These are phyloP conservation scores for Oryza longistaminata DNA, from an alignment of 176 grass and related monocot genomes.

Conservation along the genomic window DNA sequence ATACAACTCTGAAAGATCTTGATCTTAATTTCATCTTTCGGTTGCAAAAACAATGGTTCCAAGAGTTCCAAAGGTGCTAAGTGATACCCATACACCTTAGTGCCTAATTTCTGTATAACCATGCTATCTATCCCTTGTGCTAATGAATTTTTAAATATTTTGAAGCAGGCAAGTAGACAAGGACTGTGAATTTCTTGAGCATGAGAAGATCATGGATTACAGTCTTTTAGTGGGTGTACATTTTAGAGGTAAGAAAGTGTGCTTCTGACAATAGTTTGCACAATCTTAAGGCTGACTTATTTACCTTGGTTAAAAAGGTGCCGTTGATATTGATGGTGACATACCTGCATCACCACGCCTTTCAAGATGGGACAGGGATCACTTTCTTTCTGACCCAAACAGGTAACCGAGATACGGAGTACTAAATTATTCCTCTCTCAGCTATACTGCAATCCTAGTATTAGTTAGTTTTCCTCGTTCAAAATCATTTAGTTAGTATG, in stretches of 20 bases:
- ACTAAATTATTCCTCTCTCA: conserved; percentile 11
- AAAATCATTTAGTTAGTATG: conserved; percentile 6
- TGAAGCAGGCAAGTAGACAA: conserved; percentile 78
- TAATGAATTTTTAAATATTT: conserved; percentile 44
- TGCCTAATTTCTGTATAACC: conserved; percentile 24
- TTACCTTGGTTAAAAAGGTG: conserved; percentile 55
- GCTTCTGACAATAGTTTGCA: conserved; percentile 37
- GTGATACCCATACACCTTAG: conserved; percentile 16
- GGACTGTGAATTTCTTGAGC: conserved; percentile 85
- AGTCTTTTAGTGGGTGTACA: conserved; percentile 91
- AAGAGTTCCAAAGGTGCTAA: conserved; percentile 76
- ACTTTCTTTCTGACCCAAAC: conserved; percentile 77
- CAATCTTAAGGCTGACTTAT: conserved; percentile 31
- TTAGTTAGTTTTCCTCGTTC: background rate
- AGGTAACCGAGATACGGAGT: conserved; percentile 47
- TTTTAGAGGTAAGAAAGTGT: conserved; percentile 66
- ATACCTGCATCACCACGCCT: conserved; percentile 56
- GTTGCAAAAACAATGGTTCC: conserved; percentile 68
- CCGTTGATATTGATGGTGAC: conserved; percentile 59
- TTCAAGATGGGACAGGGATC: conserved; percentile 78
- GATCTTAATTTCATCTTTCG: conserved; percentile 95
- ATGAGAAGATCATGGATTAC: conserved; percentile 95
- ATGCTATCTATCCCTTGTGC: conserved; percentile 35
- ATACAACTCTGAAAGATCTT: conserved; percentile 94
- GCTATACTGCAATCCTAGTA: conserved; percentile 21